A percentile compares a stretch with the other conserved stretches of the same genome.
These are phyloP conservation scores for Postia placenta DNA, from an alignment of 768 basidiomycete species.

Conservation along the genomic window DNA sequence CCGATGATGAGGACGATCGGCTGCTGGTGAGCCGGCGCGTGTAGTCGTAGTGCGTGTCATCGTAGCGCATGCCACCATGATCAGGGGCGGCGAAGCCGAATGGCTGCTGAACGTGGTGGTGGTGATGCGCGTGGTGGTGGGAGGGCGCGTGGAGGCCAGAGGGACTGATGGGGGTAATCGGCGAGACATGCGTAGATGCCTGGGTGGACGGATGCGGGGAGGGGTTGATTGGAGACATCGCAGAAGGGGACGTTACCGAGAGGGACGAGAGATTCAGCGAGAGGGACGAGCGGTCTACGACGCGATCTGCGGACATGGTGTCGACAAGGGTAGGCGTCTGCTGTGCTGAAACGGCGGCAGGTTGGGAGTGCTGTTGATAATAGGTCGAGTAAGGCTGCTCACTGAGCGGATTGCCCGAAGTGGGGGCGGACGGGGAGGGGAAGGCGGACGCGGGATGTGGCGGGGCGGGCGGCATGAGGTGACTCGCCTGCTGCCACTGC, in stretches of 20 bases:
- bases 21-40: slow-evolving; percentile 32
- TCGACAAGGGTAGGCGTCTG: slow-evolving; percentile 15
- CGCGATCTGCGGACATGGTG: slow-evolving; percentile 20
- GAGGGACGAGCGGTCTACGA: slow-evolving; percentile 23
- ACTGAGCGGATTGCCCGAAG: slow-evolving; percentile 20
- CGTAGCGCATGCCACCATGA: slow-evolving; percentile 25
- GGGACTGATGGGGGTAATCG: slow-evolving; percentile 57
- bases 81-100: slow-evolving; percentile 48
- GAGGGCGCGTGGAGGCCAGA: slow-evolving; percentile 36
- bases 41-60: slow-evolving; percentile 23
- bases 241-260: slow-evolving; percentile 59
- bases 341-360: not conserved
- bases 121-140: slow-evolving; percentile 27
- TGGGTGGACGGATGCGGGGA: slow-evolving; percentile 31
- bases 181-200: slow-evolving; percentile 27
- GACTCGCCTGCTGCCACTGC: slow-evolving; percentile 24
- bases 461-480: slow-evolving; percentile 23
- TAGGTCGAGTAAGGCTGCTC: slow-evolving; percentile 23
- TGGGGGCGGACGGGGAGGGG: slow-evolving; percentile 28
- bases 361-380: slow-evolving; percentile 16
- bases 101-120: slow-evolving; percentile 33
- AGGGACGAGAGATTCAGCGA: slow-evolving; percentile 61
- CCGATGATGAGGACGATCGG: slow-evolving; percentile 41
- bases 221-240: slow-evolving; percentile 56
- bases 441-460: slow-evolving; percentile 25